Base-by-base conservation (phyloP, 306 rosid genomes). In the Lathyrus oleraceus region DNA sequence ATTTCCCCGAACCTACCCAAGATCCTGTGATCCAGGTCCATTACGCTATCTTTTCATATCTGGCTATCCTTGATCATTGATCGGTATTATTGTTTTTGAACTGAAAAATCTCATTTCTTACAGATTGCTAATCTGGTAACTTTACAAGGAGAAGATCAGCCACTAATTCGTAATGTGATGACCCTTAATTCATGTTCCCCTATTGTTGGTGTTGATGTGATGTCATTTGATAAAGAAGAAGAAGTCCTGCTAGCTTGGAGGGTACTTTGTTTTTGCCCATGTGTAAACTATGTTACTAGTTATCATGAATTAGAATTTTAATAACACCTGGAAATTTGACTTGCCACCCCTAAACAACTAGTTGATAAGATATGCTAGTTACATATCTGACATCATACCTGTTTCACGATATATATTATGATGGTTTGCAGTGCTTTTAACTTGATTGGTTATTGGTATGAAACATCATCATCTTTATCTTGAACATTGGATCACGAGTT, bases 21-120 rank as follows among this genome's bases (percentile, higher is more conserved):
- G 98, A 94, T 83, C 97, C 98, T 56, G 98, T 94, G 45, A 94
- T 94, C 81, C 98, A 94, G 98, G 98, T 94, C 59, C 44, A 67
- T 28, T 66, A 52, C 47, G 71, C 48, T 35, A 60, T 56, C 70
- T 35, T 75, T 72, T 25, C 23, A 35, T 49, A 35, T 32, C 38
- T 9, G 45, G 43, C 25, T 28, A 42, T 53, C 59, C 47, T 23
- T 53, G 61, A 70, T 32, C 3, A 30, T 35, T 61, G 67, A 74
- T 32, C 6, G 30, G 40, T 48, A 39, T 47, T 42, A 56, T 53
- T 62, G 43, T 43, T 74, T 76, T 63, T 60, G 10, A 60, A 69
- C 66, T 79, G 75, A 84, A 67, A 68, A 40, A 47, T 77, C 8
- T 44, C 21, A 28, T 75, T 71, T 63, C 30, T 71, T 72, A 30